Base-by-base conservation (phyloP, 2,329 filamentous ascomycete species). In the Myriosclerotinia scirpicola region DNA sequence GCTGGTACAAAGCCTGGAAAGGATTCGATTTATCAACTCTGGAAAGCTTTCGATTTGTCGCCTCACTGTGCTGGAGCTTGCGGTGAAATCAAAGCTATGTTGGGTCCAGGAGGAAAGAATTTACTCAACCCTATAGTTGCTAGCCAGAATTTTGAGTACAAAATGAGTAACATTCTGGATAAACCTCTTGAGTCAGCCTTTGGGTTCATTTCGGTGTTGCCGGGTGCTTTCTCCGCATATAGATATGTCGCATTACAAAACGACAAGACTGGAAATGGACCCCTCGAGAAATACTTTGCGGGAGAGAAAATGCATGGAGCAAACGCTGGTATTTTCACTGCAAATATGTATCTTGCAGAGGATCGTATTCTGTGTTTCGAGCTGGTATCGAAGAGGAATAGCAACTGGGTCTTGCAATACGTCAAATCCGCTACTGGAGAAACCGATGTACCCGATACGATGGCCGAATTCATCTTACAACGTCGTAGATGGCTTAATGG, bases 121-220 rank as follows among this genome's bases (percentile, higher is more conserved):
- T 83, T 99, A 17, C 81, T 99, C 55, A 99, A 99, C 74, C 95
- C 95, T 0, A 83, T 99, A 6, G 94, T 99, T 20, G 95, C 95
- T 0, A 96, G 93, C 56, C 95, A 99, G 75, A 99, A 99, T 77
- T 99, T 99, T 72, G 95, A 99, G 81, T 99, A 99, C 83, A 99
- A 99, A 79, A 97, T 99, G 92, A 97, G 92, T 52, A 99, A 99
- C 74, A 99, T 99, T 74, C 83, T 99, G 40, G 95, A 99, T 77
- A 99, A 99, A 78, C 95, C 95, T 0, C 82, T 99, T 2, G 95
- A 99, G 77, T 96, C 92, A 0, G 94, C 97, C 0, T 99, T 99
- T 77, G 95, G 95, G 2, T 99, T 98, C 77, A 99, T 99, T 73
- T 98, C 94, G 6, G 95, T 99, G 73, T 81, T 99, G 71, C 96